Base-by-base conservation (phyloP, 257 asterid genomes). In the Plectranthus barbatus region DNA sequence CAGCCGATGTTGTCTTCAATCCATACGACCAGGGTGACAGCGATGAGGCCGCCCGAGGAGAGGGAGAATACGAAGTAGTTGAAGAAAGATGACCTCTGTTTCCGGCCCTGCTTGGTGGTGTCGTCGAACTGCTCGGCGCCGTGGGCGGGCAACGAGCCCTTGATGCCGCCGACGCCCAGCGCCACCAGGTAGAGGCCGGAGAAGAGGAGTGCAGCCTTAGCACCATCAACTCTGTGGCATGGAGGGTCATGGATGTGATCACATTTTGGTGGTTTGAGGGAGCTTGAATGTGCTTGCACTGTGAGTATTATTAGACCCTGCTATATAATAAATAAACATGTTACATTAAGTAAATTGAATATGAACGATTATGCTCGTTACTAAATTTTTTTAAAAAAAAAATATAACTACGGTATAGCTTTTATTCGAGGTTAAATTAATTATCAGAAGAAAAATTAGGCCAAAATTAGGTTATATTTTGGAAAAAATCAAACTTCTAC, bases 1-100 rank as follows among this genome's bases (percentile, higher is more conserved):
- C 97, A 87, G 2, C 97, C 97, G 72, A 74, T 85, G 66, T 90
- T 90, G 79, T 90, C 97, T 67, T 87, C 95, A 31, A 90, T 60
- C 95, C 95, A 90, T 9, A 90, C 95, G 34, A 87, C 90, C 0
- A 90, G 70, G 0, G 97, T 87, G 20, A 90, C 97, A 0, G 97
- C 97, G 40, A 90, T 69, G 6, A 90, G 72, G 26, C 63, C 92
- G 4, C 97, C 97, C 62, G 74, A 74, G 0, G 95, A 49, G 5
- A 90, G 87, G 62, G 84, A 87, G 63, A 90, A 90, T 29, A 87
- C 95, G n/a, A 74, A 87, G 65, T 85, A 85, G 76, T 90, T 90
- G 81, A 90, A 90, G 74, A 90, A 90, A 2, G 92, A 78, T 7
- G 95, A 87, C 52, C 88, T 71, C 15, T 76, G 87, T 66, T 85